These are phyloP conservation scores for Cyclotella kingstonii DNA, from an alignment of 108 stramenopile genomes.

Conservation along the genomic window DNA sequence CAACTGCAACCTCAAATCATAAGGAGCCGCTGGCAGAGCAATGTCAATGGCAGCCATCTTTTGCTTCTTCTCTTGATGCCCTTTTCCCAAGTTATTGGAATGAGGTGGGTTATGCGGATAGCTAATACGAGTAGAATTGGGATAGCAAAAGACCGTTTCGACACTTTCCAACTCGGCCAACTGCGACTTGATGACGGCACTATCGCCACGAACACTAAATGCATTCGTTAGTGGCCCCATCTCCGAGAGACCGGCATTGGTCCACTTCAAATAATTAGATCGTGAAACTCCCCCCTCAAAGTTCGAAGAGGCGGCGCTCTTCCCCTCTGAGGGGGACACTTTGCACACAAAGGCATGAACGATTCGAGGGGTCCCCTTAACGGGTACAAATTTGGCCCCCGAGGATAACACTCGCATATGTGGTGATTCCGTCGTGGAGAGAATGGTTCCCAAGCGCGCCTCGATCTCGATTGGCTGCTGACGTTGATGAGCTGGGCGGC, in stretches of 20 bases:
- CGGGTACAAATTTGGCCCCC: conserved; percentile 56
- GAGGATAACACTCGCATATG: conserved; percentile 61
- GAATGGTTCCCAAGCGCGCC: conserved; percentile 70
- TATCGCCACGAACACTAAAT: conserved; percentile 50
- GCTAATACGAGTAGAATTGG: conserved; percentile 54
- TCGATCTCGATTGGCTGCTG: conserved; percentile 61
- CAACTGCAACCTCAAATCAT: conserved; percentile 70
- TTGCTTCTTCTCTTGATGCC: conserved; percentile 80
- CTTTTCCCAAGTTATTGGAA: conserved; percentile 22
- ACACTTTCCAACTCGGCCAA: conserved; percentile 60
- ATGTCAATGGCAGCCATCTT: conserved; percentile 63
- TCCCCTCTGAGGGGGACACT: conserved; percentile 13
- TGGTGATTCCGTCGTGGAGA: conserved; percentile 49
- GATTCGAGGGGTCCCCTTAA: conserved; percentile 38
- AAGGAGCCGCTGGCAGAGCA: conserved; percentile 71
- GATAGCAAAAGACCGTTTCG: conserved; percentile 76
- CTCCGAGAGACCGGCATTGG: conserved; percentile 62
- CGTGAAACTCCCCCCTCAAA: conserved; percentile 76
- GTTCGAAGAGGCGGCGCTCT: conserved; percentile 12
- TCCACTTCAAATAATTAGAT: conserved; percentile 72
- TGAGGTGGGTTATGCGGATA: conserved; percentile 51
- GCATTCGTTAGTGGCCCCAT: conserved; percentile 56
- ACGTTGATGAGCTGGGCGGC: not conserved
- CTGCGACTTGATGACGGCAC: conserved; percentile 49
- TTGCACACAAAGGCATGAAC: conserved; percentile 65